Conservation (phyloP, 306 rosid genomes). For the Cucumis cinereus region DNA sequence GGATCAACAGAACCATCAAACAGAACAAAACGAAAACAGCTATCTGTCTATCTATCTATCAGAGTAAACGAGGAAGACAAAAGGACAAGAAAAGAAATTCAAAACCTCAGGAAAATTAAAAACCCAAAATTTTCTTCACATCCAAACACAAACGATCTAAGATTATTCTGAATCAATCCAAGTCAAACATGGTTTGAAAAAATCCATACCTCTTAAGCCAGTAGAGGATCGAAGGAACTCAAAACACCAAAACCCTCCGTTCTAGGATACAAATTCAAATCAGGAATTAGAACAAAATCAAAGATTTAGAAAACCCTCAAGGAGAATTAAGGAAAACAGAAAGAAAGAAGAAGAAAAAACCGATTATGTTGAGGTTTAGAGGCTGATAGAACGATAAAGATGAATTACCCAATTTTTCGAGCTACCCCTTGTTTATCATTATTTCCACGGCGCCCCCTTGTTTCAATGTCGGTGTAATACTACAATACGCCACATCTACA, state of each 20-base stretch:
- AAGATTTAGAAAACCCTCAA: neutral
- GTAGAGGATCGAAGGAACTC: neutral
- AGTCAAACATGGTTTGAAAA: neutral
- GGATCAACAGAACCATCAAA: neutral
- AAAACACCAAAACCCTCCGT: neutral
- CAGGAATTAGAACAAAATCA: neutral
- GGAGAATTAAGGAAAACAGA: too few species aligned
- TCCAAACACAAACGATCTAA: neutral
- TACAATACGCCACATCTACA: neutral
- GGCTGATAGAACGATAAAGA: neutral
- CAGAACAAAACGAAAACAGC: neutral
- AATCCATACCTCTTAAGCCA: neutral
- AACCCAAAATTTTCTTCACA: neutral
- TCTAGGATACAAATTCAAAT: neutral
- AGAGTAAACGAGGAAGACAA: neutral
- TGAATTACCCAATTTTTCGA: neutral
- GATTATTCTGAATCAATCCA: neutral
- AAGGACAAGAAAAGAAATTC: neutral
- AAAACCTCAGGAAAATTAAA: neutral
- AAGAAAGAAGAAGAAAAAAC: neutral
- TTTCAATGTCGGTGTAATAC: neutral
- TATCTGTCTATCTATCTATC: neutral
- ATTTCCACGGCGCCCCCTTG: slow-evolving; percentile 17
- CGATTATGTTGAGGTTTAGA: neutral
- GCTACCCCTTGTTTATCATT: neutral